phyloP scores from a whole-genome alignment of 2,329 filamentous ascomycete genomes.

The Exophiala sideris region DNA sequence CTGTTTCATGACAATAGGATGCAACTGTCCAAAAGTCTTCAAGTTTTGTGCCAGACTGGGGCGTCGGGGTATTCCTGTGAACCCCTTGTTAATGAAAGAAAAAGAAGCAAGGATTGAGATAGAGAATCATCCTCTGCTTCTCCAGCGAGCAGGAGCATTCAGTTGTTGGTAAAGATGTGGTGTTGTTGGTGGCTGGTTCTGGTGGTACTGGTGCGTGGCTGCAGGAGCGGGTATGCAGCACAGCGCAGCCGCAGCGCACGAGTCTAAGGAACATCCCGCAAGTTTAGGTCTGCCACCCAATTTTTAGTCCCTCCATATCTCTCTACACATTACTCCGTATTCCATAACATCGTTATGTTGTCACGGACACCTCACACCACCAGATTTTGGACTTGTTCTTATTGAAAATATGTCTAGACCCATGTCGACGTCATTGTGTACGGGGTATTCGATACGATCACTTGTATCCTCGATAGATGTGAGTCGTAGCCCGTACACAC shows the following conservation, averaged over 20 bases:
- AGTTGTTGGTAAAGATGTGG: neutral
- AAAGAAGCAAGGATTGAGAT: neutral
- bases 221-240: neutral
- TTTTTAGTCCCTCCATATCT: neutral
- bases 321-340: neutral
- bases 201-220: neutral
- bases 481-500: neutral
- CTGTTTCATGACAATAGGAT: constrained; percentile 15
- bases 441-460: neutral
- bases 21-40: neutral
- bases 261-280: too few relatives aligned
- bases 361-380: neutral
- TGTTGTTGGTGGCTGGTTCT: constrained; percentile 1
- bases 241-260: too few relatives aligned
- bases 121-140: too few relatives aligned
- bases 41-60: neutral
- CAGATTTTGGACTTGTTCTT: neutral
- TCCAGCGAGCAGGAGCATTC: neutral
- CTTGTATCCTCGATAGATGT: neutral
- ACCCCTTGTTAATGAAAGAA: neutral
- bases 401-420: neutral
- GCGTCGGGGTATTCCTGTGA: neutral
- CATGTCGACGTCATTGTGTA: neutral
- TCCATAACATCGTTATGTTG: neutral
- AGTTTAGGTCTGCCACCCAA: neutral